These are phyloP conservation scores for Geotrichum restrictum DNA, from an alignment of 1,139 yeast species.

Conservation along the genomic window DNA sequence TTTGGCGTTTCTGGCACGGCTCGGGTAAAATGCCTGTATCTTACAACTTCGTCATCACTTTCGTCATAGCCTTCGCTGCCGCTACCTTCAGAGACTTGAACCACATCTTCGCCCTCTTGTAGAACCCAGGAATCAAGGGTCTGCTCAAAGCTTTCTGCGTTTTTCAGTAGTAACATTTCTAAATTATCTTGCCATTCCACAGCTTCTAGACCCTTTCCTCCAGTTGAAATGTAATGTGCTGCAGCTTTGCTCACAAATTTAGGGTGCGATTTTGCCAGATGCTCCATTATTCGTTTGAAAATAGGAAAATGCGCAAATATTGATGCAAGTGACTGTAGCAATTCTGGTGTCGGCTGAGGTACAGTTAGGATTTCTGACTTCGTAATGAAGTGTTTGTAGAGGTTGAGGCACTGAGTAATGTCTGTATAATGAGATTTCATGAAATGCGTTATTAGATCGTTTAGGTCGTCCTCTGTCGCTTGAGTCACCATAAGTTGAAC, in stretches of 20 bases:
- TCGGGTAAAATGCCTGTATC: not conserved
- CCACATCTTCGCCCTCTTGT: not conserved
- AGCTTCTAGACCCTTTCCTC: constrained; percentile 1
- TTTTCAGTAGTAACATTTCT: not conserved
- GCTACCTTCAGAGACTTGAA: not conserved
- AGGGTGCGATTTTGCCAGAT: not conserved
- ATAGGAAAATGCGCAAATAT: not conserved
- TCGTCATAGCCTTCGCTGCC: not conserved
- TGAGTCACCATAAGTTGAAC: not conserved
- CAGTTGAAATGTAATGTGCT: not conserved
- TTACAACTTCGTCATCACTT: not conserved
- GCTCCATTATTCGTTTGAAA: not conserved
- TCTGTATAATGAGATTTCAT: not conserved
- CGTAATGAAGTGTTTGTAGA: not conserved
- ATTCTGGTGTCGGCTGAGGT: not conserved
- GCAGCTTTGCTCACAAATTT: constrained; percentile 3
- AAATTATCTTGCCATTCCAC: constrained; percentile 10
- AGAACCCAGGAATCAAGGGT: constrained; percentile 4
- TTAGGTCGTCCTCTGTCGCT: not conserved
- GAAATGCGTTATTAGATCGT: not conserved
- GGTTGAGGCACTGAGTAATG: not conserved
- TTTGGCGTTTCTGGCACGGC: not conserved
- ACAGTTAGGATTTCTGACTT: not conserved
- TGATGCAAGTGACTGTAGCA: not conserved
- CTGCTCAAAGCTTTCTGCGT: not conserved